Evolutionary conservation across 306 rosid genomes (phyloP), one percentile per base, ranked within the genome.

Genomic region (Mimosa pudica): DNA sequence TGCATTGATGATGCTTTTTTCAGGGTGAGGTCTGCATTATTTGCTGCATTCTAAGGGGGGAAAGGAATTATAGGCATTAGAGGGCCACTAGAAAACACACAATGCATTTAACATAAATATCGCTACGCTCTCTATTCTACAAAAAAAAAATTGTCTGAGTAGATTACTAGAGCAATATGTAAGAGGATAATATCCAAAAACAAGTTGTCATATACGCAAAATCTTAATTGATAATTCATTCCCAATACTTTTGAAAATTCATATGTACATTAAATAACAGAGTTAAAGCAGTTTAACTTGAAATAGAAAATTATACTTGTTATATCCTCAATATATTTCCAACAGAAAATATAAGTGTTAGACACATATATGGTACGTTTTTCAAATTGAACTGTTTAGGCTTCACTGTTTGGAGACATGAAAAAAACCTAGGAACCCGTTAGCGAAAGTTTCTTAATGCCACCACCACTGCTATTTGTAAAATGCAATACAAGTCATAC

Each of bases 31-130:
- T 82, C 92, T 20, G 91, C 92, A 84, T 84, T 77, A 78, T 60
- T 81, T 45, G 87, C 76, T 76, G 97, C 92, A 83, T 92, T 87
- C 97, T 92, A 75, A 57, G 5, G 42, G 42, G 54, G 73, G 55
- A 79, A 76, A 38, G 48, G 78, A 77, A 48, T 61, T 14, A 45
- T 45, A 47, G 24, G 58, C n/a, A 71, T 82, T 17, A 78, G 41
- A 11, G 44, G 68, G n/a, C 3, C 68, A 32, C 42, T n/a, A 10
- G 42, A 62, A 62, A 32, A 62, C 18, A 32, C 36, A 20, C 1
- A 6, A 62, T 32, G 2, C 44, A 62, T 62, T 33, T 62, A 62
- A 32, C 68, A 32, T 14, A 5, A 30, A 62, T 62, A 32, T 32
- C 38, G 2, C 41, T 4, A 10, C 4, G 11, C 18, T 57, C 32